Evolutionary conservation across 1,284 basidiomycete genomes (phyloP), one percentile per base, ranked within the genome.

Genomic region (Takashimella tepidaria): DNA sequence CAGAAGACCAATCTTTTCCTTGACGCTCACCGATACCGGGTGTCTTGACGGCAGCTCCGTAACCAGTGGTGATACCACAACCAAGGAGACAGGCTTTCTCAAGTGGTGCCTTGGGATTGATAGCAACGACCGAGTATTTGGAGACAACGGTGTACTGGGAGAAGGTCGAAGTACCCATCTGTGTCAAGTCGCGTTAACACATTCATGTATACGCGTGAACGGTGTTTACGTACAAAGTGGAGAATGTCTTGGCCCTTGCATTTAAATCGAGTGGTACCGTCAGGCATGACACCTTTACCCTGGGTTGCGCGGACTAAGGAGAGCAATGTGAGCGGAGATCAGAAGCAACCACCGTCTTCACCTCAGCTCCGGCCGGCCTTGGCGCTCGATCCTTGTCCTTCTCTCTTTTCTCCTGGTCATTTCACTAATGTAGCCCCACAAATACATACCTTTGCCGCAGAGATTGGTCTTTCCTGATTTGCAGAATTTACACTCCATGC

Each of bases 111-210:
- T 84, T 80, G 58, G 84, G 81, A 77, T 88, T 85, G 58, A 98
- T 85, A 22, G 89, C 85, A 42, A 98, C 95, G 21, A 99, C 89
- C 27, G 93, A 98, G 58, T 92, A 92, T 68, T 99, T 91, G 48
- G 92, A 90, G 4, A 98, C 92, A 53, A 98, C 96, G 11, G 96
- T 98, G 80, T 98, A 99, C 76, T 98, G 93, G 22, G 92, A 93
- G 79, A 99, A 98, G 4, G 95, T 96, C 45, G 93, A 97, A 21
- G 88, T 91, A 46, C 95, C 95, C 96, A 98, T 99, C 90, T 93
- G 58, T 3, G 21, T 37, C 10, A 16, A 8, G 31, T 37, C 31
- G 16, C 10, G n/a, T 12, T 31, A 24, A 5, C 10, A 20, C 20
- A n/a, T 49, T 19, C 24, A 31, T 49, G 11, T 46, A 49, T 51